Evolutionary conservation across 2,329 filamentous ascomycete species (phyloP), one percentile per base, ranked within the genome.

Genomic region (Botrytis hyacinthi): DNA sequence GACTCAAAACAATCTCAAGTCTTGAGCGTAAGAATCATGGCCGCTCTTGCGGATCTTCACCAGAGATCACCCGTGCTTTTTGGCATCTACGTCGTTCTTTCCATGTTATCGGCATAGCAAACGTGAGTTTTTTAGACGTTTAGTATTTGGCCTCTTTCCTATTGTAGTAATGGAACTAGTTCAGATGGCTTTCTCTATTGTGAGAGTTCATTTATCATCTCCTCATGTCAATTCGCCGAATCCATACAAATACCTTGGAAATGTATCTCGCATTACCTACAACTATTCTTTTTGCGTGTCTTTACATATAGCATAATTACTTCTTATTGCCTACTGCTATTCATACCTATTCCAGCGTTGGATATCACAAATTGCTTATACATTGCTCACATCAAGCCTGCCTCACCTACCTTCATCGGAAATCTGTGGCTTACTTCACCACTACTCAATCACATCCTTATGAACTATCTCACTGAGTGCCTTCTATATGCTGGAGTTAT

Each of bases 391-490:
- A 42, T 10, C 20, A 29, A 42, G 9, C 29, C 37, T 68, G n/a
- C 37, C n/a, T 48, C 35, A 7, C 5, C 48, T 6, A 54, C 9
- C 8, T 40, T 29, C 48, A 10, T 57, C 4, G 9, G 42, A 54
- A 35, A 14, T 51, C 14, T 40, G 7, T 40, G 46, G 35, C 9
- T 16, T 42, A 22, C 26, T 57, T 26, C 9, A 14, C 35, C 9
- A 22, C 26, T 42, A n/a, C 66, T 16, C 26, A 26, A 44, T 44
- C 10, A 8, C 26, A 18, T 29, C 3, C 37, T 57, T 40, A 68
- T 68, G 66, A 51, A 57, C 48, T 68, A 57, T 18, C 66, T 68
- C 26, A 7, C 29, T n/a, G 66, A 68, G 66, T 57, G 66, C n/a
- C 37, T 68, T 42, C 18, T 68, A 22, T 68, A 68, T 37, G 48